Conservation (phyloP, 352 stramenopile species). For the Phytopythium mirpurense region DNA sequence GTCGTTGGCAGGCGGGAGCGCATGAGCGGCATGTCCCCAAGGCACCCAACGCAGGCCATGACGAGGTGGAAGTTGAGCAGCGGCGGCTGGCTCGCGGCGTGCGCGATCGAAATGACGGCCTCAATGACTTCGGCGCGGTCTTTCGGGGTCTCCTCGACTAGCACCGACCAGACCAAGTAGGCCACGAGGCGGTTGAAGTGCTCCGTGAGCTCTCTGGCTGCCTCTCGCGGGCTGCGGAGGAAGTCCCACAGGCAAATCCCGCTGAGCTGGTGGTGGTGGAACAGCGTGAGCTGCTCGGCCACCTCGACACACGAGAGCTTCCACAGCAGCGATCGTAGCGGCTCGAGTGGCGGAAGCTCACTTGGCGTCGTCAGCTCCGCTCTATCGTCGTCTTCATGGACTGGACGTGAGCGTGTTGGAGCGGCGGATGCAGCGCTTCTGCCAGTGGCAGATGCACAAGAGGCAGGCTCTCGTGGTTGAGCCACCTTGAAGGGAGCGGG, state of each 20-base stretch:
- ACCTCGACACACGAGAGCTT: slow-evolving; percentile 44
- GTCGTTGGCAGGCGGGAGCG: slow-evolving; percentile 53
- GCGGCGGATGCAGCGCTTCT: background rate
- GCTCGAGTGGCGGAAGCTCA: slow-evolving; percentile 9
- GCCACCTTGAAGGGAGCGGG: too few species aligned
- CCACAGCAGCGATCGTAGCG: slow-evolving; percentile 44
- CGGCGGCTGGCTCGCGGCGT: slow-evolving; percentile 27
- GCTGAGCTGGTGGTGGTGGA: slow-evolving; percentile 51
- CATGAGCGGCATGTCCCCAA: slow-evolving; percentile 71
- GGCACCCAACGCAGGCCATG: slow-evolving; percentile 70
- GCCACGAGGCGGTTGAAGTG: slow-evolving; percentile 61
- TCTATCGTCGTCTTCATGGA: background rate
- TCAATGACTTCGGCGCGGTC: slow-evolving; percentile 70
- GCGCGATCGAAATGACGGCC: slow-evolving; percentile 59
- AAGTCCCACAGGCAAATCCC: slow-evolving; percentile 53
- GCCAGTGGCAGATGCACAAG: background rate
- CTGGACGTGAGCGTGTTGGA: background rate
- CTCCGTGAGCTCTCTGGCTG: slow-evolving; percentile 45
- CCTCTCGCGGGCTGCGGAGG: slow-evolving; percentile 35
- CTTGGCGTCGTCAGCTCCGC: background rate
- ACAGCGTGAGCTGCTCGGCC: slow-evolving; percentile 60
- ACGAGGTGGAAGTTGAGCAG: slow-evolving; percentile 78
- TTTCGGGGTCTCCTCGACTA: slow-evolving; percentile 61
- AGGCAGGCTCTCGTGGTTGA: background rate
- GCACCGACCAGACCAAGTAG: slow-evolving; percentile 73